Evolutionary conservation across 148 eudicot species (phyloP).

Genomic region (Rhododendron kiyosumense): DNA sequence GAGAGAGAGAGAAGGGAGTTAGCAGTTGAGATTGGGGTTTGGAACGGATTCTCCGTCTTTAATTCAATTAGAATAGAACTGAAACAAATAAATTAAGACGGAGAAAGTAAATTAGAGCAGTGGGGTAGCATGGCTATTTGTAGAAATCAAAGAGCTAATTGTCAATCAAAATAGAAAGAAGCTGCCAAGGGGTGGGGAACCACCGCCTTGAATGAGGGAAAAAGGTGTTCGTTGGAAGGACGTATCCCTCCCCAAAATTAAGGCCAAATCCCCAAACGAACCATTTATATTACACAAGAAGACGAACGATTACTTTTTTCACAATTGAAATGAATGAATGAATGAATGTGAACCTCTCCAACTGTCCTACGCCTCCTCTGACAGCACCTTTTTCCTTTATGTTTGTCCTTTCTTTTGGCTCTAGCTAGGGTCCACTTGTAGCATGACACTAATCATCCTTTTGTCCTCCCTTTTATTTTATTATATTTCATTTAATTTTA

Average conservation of each 20-base stretch:
- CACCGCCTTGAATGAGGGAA: neutral
- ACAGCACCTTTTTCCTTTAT: neutral
- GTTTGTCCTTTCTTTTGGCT: neutral
- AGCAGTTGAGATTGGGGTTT: too few species aligned
- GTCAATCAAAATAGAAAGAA: neutral
- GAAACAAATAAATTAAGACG: too few species aligned
- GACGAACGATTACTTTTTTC: neutral
- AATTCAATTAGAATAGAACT: too few species aligned
- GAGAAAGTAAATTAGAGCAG: too few species aligned
- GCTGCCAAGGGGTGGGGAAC: neutral
- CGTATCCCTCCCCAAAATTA: neutral
- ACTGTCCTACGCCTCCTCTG: neutral
- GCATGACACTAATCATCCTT: too few species aligned
- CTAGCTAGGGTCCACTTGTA: neutral
- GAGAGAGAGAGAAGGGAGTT: too few species aligned
- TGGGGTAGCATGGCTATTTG: too few species aligned
- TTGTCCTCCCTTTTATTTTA: too few species aligned
- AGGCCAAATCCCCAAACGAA: neutral
- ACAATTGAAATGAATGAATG: too few species aligned
- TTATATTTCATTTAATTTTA: too few species aligned
- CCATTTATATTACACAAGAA: neutral
- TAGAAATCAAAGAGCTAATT: neutral
- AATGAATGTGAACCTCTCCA: neutral
- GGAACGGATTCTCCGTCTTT: too few species aligned
- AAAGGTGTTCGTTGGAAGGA: neutral